Evolutionary conservation across 176 grass and related monocot genomes (phyloP).

Genomic region (Triticum turgidum): DNA sequence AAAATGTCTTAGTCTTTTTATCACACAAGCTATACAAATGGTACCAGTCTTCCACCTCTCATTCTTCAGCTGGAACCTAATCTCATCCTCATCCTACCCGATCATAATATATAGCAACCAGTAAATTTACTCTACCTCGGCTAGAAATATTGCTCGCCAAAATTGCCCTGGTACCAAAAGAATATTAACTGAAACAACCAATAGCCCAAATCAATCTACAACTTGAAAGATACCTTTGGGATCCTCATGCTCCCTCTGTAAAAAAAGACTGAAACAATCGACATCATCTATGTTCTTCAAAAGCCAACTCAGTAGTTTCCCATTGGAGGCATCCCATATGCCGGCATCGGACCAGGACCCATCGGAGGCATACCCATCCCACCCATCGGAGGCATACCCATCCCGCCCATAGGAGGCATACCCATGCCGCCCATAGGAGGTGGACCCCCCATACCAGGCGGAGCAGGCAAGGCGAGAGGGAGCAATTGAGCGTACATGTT

Average conservation of each 20-base stretch:
- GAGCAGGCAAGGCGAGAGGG: slow-evolving; percentile 85
- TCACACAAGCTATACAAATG: slow-evolving; percentile 55
- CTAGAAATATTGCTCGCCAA: slow-evolving; percentile 36
- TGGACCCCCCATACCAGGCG: slow-evolving; percentile 72
- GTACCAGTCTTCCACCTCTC: slow-evolving; percentile 27
- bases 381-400: slow-evolving; percentile 65
- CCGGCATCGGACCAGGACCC: slow-evolving; percentile 59
- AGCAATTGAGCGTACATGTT: slow-evolving; percentile 97
- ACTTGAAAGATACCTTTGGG: neutral
- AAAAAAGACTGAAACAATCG: neutral
- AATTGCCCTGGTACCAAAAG: slow-evolving; percentile 53
- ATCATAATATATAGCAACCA: neutral
- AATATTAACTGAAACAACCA: slow-evolving; percentile 38
- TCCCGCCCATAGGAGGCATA: slow-evolving; percentile 67
- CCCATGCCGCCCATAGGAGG: slow-evolving; percentile 72
- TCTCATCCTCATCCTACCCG: slow-evolving; percentile 20
- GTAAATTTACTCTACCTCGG: slow-evolving; percentile 21
- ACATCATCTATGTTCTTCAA: slow-evolving; percentile 10
- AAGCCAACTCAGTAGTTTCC: slow-evolving; percentile 58
- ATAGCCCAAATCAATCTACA: slow-evolving; percentile 47
- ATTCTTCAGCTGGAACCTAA: slow-evolving; percentile 26
- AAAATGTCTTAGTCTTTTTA: slow-evolving; percentile 35
- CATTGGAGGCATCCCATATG: slow-evolving; percentile 77
- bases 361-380: slow-evolving; percentile 84
- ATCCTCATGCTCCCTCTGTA: neutral